Base-by-base conservation (phyloP, 208 protist genomes). In the Borovskyia barvae region DNA sequence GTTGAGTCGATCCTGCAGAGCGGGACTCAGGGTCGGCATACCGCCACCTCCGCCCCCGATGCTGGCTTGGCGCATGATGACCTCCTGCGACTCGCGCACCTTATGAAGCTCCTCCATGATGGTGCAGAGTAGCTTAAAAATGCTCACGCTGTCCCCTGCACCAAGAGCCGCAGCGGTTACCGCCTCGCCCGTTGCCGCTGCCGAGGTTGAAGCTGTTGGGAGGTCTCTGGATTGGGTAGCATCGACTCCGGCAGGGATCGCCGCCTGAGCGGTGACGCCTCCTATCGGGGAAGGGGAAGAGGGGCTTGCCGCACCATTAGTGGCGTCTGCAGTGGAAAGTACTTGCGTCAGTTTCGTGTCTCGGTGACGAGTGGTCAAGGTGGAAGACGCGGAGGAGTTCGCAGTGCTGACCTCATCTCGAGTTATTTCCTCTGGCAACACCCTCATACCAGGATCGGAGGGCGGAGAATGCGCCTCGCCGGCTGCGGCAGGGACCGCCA, bases 31-130 rank as follows among this genome's bases (percentile, higher is more conserved):
- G 30, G 42, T 47, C 3, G 56, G 36, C 24, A 62, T 48, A 12
- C 52, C 53, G 7, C 51, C 42, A 51, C 17, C 52, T n/a, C n/a
- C n/a, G 20, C 37, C 52, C 17, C 35, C 24, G 15, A 41, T 40
- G 29, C 46, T 40, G 0, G 63, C 39, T 39, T 70, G 68, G 9
- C 54, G 61, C 46, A 89, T 61, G 17, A 82, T n/a, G 33, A 61
- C 69, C 37, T 88, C 80, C 58, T 93, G 86, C 41, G 79, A 71
- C 57, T 84, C 79, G 17, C 87, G 83, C 41, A 94, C 66, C 42
- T 75, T 76, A 28, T 80, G 78, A n/a, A 91, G 67, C 68, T 94
- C 88, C 71, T 92, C 85, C 81, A 92, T 89, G 42, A 94, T 80
- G 30, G 68, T 79, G 63, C 78, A 85, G 19, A 94, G 75, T 50